Evolutionary conservation across 306 rosid species (phyloP), one percentile per base, ranked within the genome.

Genomic region (Arachis hypogaea): DNA sequence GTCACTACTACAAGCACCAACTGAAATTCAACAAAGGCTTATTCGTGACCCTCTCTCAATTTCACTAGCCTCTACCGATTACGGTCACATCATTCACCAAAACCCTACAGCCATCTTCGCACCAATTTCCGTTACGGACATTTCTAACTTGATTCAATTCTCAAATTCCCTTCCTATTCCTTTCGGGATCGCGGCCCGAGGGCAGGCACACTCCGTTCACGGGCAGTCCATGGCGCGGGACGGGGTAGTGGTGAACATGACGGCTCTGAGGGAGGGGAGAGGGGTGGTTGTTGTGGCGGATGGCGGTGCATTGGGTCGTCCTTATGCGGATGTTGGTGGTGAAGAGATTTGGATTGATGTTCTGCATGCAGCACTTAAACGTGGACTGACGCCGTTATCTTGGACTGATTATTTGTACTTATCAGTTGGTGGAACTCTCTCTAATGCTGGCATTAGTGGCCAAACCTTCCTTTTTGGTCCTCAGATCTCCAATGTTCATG

Each of bases 371-470:
- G 71, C 90, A 1, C 82, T 85, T 4, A 57, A 74, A 9, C 57
- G 18, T 57, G 96, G 97, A 0, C 79, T 88, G 1, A 56, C 97
- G 0, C 98, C 97, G 0, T 81, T 82, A 2, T 85, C 97, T 4
- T 95, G 96, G 99, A 87, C 93, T 18, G 97, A 95, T 41, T 95
- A 92, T 45, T 81, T 95, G 81, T 77, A 62, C 68, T 45, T 95
- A 28, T 88, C 87, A 1, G 92, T 89, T 28, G 98, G 95, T 8
- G 98, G 98, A 16, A 94, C 97, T 3, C 88, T 94, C 63, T 91
- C 95, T 12, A 91, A 91, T 54, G 98, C 98, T 10, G 97, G 98
- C 8, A 86, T 94, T 3, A 86, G 98, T 49, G 98, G 98, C n/a
- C 98, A 91, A 56, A 55, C 92, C 11, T 89, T 89, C 59, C 84